Base-by-base conservation (phyloP, 257 asterid species). In the Nicotiana knightiana region DNA sequence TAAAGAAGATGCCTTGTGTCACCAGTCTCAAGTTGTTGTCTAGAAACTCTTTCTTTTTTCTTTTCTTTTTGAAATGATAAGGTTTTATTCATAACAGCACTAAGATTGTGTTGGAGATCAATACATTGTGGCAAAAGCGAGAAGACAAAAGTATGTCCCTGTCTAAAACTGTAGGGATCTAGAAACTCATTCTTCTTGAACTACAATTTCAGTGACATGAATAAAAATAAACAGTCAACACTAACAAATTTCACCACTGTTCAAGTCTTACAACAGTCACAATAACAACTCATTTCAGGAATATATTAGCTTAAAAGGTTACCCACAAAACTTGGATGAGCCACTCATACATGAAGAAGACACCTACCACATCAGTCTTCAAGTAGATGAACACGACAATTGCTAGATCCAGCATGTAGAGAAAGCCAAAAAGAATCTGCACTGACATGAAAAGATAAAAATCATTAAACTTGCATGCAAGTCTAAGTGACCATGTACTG, bases 351-450 rank as follows among this genome's bases (percentile, higher is more conserved):
- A 48, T 48, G 43, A 73, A 48, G 39, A 48, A 26, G 15, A 26
- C 35, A 5, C 94, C 68, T 91, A 96, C 99, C 99, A 88, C 94
- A 9, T 93, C 88, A 15, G 94, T 89, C 97, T 96, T 96, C 91
- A 90, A 77, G 82, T 94, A 96, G 83, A 96, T 92, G 83, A 88
- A 79, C 53, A 96, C 80, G 79, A 94, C 92, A 87, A 94, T 85
- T 83, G 92, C 99, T 71, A 92, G 97, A 88, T 94, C 94, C 87
- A 93, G 81, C 32, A 91, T 57, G 84, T 96, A 96, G 84, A 96
- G 96, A 83, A 91, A 1, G 77, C 98, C 97, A 84, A 96, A 96
- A 80, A 93, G 83, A 82, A 93, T 86, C 98, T 96, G 97, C 92
- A 92, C 77, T 62, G 46, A 81, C 84, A 82, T 79, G 83, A 58